Percentiles rank a stretch among this genome's conserved stretches.
phyloP scores from a whole-genome alignment of 2,329 filamentous ascomycete genomes.

The Nannizziopsis barbatae region DNA sequence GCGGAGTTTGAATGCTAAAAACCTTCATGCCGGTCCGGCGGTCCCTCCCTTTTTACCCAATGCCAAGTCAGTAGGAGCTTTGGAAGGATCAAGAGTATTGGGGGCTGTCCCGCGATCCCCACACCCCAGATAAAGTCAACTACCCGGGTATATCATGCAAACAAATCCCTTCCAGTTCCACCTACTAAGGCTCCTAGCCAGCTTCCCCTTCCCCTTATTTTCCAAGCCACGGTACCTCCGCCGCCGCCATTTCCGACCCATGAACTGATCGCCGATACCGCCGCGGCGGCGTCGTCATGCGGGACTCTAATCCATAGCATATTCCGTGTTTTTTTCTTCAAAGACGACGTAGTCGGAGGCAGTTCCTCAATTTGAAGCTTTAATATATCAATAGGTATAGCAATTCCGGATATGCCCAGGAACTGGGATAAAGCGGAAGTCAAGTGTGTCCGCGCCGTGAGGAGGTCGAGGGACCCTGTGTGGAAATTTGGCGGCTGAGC shows the following conservation, averaged over 20 bases:
- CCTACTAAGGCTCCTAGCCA: conserved; percentile 27
- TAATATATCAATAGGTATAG: conserved; percentile 39
- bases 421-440: conserved; percentile 38
- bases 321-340: conserved; percentile 14
- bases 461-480: conserved; percentile 28
- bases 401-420: conserved; percentile 37
- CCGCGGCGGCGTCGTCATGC: conserved; percentile 34
- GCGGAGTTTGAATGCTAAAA: neutral
- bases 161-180: conserved; percentile 28
- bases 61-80: neutral
- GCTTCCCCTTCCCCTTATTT: conserved; percentile 30
- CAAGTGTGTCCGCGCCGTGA: conserved; percentile 38
- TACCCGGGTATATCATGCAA: conserved; percentile 17
- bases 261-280: conserved; percentile 36
- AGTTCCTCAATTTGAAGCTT: conserved; percentile 23
- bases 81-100: neutral
- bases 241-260: conserved; percentile 29
- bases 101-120: neutral
- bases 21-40: neutral
- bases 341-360: conserved; percentile 2
- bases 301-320: conserved; percentile 37
- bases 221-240: conserved; percentile 26
- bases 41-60: too few species aligned
- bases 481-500: conserved; percentile 11
- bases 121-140: neutral